Conservation (phyloP, 257 asterid genomes). For the Verbascum thapsus region DNA sequence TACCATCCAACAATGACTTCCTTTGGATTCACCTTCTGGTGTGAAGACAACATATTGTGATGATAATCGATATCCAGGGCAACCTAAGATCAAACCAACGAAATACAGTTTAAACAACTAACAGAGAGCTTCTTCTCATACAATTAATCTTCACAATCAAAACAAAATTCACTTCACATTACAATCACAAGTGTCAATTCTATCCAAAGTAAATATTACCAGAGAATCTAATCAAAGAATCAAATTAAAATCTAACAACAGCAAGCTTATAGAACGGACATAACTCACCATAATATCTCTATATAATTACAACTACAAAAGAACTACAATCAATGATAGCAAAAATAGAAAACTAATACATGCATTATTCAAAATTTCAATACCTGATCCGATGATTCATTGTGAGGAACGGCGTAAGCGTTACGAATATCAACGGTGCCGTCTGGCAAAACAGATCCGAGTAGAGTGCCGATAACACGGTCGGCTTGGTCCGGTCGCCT, state of each 20-base stretch:
- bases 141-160: neutral
- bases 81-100: slow-evolving; percentile 48
- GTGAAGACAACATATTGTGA: slow-evolving; percentile 84
- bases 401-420: slow-evolving; percentile 92
- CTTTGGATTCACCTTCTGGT: slow-evolving; percentile 94
- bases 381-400: slow-evolving; percentile 90
- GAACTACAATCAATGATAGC: neutral
- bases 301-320: neutral
- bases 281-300: neutral
- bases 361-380: neutral
- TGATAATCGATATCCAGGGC: slow-evolving; percentile 97
- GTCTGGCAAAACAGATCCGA: slow-evolving; percentile 87
- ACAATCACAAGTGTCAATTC: neutral
- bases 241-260: neutral
- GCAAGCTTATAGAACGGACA: neutral
- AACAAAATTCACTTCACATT: neutral
- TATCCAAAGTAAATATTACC: neutral
- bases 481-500: slow-evolving; percentile 93
- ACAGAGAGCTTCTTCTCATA: neutral
- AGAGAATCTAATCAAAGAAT: neutral
- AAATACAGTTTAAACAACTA: neutral
- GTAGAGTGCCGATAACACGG: slow-evolving; percentile 90
- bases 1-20: slow-evolving; percentile 99
- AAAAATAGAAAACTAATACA: neutral
- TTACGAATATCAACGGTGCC: slow-evolving; percentile 90